Base-by-base conservation (phyloP, 805 yeast genomes). In the Candida xiaguanensis region DNA sequence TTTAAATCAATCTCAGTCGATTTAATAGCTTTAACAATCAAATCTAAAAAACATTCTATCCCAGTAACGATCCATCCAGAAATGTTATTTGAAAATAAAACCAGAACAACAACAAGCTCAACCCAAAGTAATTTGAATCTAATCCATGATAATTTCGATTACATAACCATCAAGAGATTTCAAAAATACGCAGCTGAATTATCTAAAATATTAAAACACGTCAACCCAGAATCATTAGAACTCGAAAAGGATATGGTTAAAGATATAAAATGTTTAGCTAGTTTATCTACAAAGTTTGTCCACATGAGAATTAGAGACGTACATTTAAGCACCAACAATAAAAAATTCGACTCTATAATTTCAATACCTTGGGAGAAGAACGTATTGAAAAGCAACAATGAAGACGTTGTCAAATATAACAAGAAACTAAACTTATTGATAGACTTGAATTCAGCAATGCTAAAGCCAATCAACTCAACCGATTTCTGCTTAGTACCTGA, bases 401-500 rank as follows among this genome's bases (percentile, higher is more conserved):
- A 53, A 19, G 48, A 44, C 11, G 48, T 45, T 12, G 43, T 47
- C 7, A 46, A 38, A 11, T 56, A 39, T 42, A 42, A 44, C 32
- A 59, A 55, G 31, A 48, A 51, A 28, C 46, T 62, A 31, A 38
- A 51, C 12, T 36, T 62, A 8, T 41, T 44, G 4, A 44, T 65
- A 13, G 66, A 67, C 39, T 43, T 63, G 5, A 42, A 51, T 14
- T 50, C 58, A 23, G 59, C 59, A 3, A 48, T 45, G 24, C 38
- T 38, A n/a, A 26, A 39, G 13, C 40, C 36, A 7, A 32, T 41
- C 12, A 45, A 47, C 15, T 51, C 49, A 6, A 48, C 50, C 17
- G 57, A 63, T 11, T 64, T 61, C 37, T 55, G 61, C 38, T 45
- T 67, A 23, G 55, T 65, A 13, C 72, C 72, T 3, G 67, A 61